A percentile compares a stretch with the other conserved stretches of the same genome.
phyloP scores from a whole-genome alignment of 805 yeast genomes.

The Metschnikowia dekortorum region DNA sequence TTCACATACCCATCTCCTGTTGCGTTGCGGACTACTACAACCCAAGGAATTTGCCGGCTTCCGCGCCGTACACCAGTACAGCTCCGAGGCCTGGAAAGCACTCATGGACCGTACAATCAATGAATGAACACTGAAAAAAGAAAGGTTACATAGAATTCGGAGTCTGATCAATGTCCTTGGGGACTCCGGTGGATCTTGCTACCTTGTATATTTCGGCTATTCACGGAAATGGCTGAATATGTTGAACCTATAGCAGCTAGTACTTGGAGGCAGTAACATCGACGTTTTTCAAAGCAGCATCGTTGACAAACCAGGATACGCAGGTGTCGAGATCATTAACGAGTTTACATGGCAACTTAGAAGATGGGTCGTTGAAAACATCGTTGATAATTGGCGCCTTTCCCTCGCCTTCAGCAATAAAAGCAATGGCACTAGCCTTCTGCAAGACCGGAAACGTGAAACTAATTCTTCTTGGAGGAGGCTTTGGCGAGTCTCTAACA shows the following conservation, averaged over 20 bases:
- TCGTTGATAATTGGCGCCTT: conserved; percentile 70
- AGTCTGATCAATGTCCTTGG: too few species aligned
- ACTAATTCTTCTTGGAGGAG: conserved; percentile 89
- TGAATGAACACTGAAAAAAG: too few species aligned
- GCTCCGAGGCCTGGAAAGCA: neutral
- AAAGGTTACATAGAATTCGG: too few species aligned
- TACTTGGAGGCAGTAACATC: conserved; percentile 37
- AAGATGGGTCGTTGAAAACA: conserved; percentile 53
- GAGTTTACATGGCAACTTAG: conserved; percentile 63
- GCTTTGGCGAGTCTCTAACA: conserved; percentile 84
- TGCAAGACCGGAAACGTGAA: conserved; percentile 75
- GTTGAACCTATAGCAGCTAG: conserved; percentile 10
- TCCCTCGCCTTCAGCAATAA: conserved; percentile 86
- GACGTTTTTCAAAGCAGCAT: conserved; percentile 69
- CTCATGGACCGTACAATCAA: neutral
- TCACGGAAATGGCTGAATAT: neutral
- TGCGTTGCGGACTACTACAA: neutral
- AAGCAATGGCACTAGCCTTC: conserved; percentile 53
- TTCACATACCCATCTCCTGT: conserved; percentile 11
- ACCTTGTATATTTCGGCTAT: too few species aligned
- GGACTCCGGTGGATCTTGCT: too few species aligned
- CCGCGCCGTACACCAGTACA: conserved; percentile 2
- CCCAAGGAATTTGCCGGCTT: neutral
- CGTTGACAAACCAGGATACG: conserved; percentile 81
- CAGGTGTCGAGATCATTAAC: conserved; percentile 57